Base-by-base conservation (phyloP, 2,329 filamentous ascomycete genomes). In the Plenodomus lindquistii region DNA sequence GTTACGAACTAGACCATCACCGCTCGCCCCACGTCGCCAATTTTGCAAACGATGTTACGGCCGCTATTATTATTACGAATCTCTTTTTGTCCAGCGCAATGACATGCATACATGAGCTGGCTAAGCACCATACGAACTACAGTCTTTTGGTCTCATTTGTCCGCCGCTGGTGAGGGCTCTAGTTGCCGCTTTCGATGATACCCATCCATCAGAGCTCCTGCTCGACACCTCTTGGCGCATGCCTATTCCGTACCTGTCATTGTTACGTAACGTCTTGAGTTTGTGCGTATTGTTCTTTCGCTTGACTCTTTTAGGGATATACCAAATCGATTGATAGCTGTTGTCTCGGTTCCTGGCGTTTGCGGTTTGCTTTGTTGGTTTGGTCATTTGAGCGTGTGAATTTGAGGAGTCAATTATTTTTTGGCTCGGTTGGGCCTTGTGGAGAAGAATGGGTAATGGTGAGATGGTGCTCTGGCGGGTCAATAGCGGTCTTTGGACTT, bases 101-200 rank as follows among this genome's bases (percentile, higher is more conserved):
- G 51, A 49, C 48, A 52, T 50, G 51, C 40, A 57, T 54, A 24
- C 43, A 40, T 52, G 44, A 50, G 46, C 48, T 54, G 45, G 38
- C 46, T 53, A 50, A 52, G 42, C 18, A 48, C 51, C 52, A 47
- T 42, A 53, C 50, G 51, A 57, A 38, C 40, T 40, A 42, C 48
- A 5, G 31, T 40, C 49, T 50, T 46, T 45, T 40, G 48, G 52
- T 52, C 34, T 35, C 27, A 42, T 52, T 47, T 31, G 52, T 51
- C 49, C 39, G 55, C 59, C 48, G 54, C 60, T 48, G 62, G 60
- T 59, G 54, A 55, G 51, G 57, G 52, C 47, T 50, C 39, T 46
- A 53, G 43, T 60, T 57, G 52, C 58, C 52, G 42, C 58, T 48
- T 66, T 65, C 60, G 57, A 65, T 62, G 63, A 67, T 67, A 66